Evolutionary conservation across 306 rosid genomes (phyloP).

Genomic region (Gillenia trifoliata): DNA sequence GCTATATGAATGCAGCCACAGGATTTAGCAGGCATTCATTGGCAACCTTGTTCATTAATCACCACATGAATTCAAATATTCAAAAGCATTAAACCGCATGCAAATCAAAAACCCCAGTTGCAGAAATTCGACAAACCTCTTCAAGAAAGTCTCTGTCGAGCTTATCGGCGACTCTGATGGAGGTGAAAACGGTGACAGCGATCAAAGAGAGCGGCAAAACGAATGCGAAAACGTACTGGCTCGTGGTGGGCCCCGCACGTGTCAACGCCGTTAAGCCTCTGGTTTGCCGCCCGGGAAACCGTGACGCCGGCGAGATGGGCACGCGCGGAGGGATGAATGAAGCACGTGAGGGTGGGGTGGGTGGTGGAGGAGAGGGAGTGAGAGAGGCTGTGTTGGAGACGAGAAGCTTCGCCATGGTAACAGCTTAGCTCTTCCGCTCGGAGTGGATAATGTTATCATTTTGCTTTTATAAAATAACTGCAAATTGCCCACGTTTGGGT

Average conservation of each 20-base stretch:
- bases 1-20: too few species aligned
- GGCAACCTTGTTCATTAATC: not conserved
- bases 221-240: conserved; percentile 52
- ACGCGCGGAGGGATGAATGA: conserved; percentile 16
- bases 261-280: conserved; percentile 37
- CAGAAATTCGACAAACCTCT: conserved; percentile 45
- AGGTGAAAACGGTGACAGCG: conserved; percentile 50
- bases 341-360: conserved; percentile 12
- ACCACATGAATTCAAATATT: not conserved
- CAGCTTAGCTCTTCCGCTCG: not conserved
- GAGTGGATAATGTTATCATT: not conserved
- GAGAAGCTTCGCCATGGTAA: conserved; percentile 50
- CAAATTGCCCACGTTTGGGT: too few species aligned
- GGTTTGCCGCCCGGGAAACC: conserved; percentile 4
- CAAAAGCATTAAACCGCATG: not conserved
- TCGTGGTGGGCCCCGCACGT: conserved; percentile 61
- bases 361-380: conserved; percentile 6
- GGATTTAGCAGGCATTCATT: not conserved
- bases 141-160: conserved; percentile 67
- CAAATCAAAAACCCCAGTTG: not conserved
- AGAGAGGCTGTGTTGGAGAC: conserved; percentile 29
- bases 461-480: not conserved
- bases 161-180: conserved; percentile 51
- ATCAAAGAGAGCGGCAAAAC: conserved; percentile 63
- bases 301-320: conserved; percentile 16